Percentiles rank a stretch among this genome's conserved stretches.
Evolutionary conservation across 352 stramenopile genomes (phyloP).

Genomic region (Stramenopiles sp.): DNA sequence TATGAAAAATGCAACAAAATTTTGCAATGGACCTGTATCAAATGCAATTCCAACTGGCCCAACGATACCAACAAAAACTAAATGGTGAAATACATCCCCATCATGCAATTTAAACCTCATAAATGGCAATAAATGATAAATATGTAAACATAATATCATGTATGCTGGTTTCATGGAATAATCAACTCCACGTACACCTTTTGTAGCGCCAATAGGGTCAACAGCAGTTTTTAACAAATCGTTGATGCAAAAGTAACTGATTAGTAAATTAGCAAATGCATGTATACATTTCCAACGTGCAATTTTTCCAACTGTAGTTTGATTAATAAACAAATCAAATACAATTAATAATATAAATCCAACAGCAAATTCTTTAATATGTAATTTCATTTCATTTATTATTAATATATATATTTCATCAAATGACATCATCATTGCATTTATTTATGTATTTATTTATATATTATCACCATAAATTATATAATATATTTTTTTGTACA

Average conservation of each 20-base stretch:
- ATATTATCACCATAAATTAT: no score
- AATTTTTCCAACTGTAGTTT: background rate
- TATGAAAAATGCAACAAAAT: slow-evolving; percentile 2
- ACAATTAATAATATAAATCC: background rate
- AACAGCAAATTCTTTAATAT: background rate
- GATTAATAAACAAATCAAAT: background rate
- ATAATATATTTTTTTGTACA: no score
- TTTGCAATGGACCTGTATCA: background rate
- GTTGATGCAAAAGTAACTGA: background rate
- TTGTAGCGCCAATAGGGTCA: background rate
- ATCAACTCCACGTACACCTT: background rate
- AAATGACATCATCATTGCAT: no score
- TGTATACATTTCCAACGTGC: background rate
- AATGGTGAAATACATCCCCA: background rate
- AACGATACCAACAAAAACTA: background rate
- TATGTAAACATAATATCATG: background rate
- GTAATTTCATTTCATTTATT: no score
- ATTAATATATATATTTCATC: no score
- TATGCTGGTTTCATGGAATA: background rate
- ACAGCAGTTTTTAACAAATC: background rate
- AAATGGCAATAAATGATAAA: background rate
- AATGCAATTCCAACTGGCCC: background rate
- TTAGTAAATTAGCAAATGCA: background rate
- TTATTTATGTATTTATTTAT: no score
- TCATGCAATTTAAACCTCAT: background rate